phyloP scores from a whole-genome alignment of 2,329 filamentous ascomycete genomes.

The Xylaria sp. region DNA sequence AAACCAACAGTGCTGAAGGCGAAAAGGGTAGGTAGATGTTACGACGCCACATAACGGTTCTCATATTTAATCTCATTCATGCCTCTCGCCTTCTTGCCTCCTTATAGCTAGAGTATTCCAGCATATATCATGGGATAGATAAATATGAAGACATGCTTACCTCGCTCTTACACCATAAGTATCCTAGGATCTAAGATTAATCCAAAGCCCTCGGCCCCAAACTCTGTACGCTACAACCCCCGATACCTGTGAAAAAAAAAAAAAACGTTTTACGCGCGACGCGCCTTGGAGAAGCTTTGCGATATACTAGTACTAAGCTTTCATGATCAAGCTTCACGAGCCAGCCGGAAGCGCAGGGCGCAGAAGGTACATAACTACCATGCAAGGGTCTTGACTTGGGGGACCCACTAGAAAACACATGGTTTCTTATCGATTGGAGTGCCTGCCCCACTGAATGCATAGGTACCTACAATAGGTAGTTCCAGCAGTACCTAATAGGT shows the following conservation, averaged over 20 bases:
- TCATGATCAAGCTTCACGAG: too few relatives aligned
- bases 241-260: too few relatives aligned
- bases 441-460: too few relatives aligned
- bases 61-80: background rate
- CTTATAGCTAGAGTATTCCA: too few relatives aligned
- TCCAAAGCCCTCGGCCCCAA: background rate
- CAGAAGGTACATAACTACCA: too few relatives aligned
- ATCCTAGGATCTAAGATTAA: background rate
- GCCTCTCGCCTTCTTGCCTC: background rate
- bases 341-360: too few relatives aligned
- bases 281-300: background rate
- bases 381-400: too few relatives aligned
- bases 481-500: background rate
- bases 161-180: background rate
- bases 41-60: background rate
- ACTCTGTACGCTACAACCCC: background rate
- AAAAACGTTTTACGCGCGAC: background rate
- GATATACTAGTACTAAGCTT: background rate
- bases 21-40: background rate
- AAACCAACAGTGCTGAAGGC: background rate
- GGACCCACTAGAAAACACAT: too few relatives aligned
- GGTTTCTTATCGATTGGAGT: background rate
- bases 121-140: too few relatives aligned
- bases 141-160: conserved; percentile 9
- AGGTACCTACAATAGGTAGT: background rate